A percentile compares a stretch with the other conserved stretches of the same genome.
Conservation (phyloP, 2,329 filamentous ascomycete species). For the Arthrobotrys megalospora region DNA sequence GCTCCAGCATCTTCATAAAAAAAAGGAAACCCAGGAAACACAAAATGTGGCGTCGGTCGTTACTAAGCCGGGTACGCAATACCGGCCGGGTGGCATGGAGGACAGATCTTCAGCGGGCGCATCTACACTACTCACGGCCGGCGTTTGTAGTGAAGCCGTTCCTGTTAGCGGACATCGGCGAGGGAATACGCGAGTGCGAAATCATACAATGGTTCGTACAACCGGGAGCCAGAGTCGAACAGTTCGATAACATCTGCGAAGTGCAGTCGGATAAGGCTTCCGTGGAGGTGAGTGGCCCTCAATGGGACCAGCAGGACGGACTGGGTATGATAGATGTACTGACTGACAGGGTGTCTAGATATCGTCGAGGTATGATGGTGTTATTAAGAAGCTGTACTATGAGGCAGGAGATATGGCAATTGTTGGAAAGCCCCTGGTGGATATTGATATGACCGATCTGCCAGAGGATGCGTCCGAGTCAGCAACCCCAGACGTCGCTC, state of each 20-base stretch:
- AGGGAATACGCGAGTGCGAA: conserved; percentile 97
- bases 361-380: conserved; percentile 92
- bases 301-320: background rate
- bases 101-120: conserved; percentile 26
- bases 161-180: conserved; percentile 88
- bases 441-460: conserved; percentile 81
- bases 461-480: conserved; percentile 60
- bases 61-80: conserved; percentile 32
- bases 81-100: conserved; percentile 31
- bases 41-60: conserved; percentile 58
- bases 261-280: conserved; percentile 98
- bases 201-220: conserved; percentile 99
- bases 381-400: conserved; percentile 96
- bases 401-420: conserved; percentile 96
- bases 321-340: conserved; percentile 6
- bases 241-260: conserved; percentile 97
- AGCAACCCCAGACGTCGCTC: conserved; percentile 33
- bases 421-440: conserved; percentile 92
- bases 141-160: conserved; percentile 80
- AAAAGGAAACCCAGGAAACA: background rate
- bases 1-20: background rate
- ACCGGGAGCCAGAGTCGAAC: conserved; percentile 93
- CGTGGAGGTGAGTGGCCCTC: conserved; percentile 71
- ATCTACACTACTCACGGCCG: conserved; percentile 66
- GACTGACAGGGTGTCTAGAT: conserved; percentile 72